Evolutionary conservation across 2,329 filamentous ascomycete species (phyloP).

Genomic region (Pseudogymnoascus pannorum): DNA sequence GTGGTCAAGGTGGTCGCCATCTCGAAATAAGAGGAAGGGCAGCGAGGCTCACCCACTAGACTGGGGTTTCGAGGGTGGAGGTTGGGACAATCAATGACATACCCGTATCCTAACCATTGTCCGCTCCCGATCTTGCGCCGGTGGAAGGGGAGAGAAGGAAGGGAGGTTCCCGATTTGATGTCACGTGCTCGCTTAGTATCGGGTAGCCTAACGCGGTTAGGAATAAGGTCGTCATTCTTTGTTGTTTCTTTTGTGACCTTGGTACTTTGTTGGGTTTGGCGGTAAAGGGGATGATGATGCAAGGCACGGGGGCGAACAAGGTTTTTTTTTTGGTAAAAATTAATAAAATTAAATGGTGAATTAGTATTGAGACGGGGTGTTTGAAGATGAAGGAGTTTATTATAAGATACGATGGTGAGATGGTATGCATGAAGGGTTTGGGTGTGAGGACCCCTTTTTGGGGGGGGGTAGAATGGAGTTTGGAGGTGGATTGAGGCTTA

Average conservation of each 20-base stretch:
- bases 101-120: no score
- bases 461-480: not conserved
- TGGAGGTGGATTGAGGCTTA: not conserved
- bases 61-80: no score
- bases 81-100: no score
- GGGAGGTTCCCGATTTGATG: not conserved
- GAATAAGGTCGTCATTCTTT: not conserved
- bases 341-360: not conserved
- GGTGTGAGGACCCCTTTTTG: not conserved
- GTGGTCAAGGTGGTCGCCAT: not conserved
- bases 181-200: not conserved
- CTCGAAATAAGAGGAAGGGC: slow-evolving; percentile 9
- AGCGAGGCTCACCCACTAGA: no score
- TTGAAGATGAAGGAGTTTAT: not conserved
- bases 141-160: slow-evolving; percentile 1
- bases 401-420: no score
- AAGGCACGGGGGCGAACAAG: not conserved
- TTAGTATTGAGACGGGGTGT: no score
- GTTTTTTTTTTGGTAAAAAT: not conserved
- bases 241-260: not conserved
- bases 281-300: not conserved
- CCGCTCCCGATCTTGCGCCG: not conserved
- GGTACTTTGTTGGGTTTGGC: not conserved
- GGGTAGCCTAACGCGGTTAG: not conserved
- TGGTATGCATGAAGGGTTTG: not conserved